Conservation (phyloP, 805 yeast genomes). For the Ogataea trehalophila region DNA sequence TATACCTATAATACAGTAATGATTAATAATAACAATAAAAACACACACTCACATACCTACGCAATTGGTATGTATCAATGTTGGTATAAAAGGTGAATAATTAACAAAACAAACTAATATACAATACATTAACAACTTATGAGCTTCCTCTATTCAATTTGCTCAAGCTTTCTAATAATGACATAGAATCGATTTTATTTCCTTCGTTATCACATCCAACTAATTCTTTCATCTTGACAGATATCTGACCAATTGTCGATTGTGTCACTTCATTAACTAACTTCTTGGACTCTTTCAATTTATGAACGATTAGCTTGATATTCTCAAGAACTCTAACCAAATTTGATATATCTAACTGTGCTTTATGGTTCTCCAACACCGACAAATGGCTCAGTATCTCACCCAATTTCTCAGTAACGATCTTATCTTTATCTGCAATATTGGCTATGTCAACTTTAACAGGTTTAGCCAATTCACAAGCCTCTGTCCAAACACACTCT, state of each 20-base stretch:
- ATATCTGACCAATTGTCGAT: conserved; percentile 16
- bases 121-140: not conserved
- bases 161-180: conserved; percentile 33
- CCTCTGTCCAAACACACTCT: conserved; percentile 39
- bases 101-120: too few species aligned
- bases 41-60: too few species aligned
- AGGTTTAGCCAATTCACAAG: conserved; percentile 4
- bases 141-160: conserved; percentile 2
- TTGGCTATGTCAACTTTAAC: conserved; percentile 9
- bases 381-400: conserved; percentile 12
- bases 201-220: conserved; percentile 19
- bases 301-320: conserved; percentile 29
- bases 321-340: conserved; percentile 30
- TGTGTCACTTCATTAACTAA: conserved; percentile 17
- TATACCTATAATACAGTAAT: not conserved
- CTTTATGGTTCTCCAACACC: conserved; percentile 7
- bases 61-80: too few species aligned
- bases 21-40: not conserved
- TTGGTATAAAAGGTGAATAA: too few species aligned
- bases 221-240: conserved; percentile 16
- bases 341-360: conserved; percentile 6
- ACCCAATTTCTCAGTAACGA: conserved; percentile 11
- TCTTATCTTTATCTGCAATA: conserved; percentile 6
- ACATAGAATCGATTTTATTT: conserved; percentile 26
- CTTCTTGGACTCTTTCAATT: conserved; percentile 21